Conservation (phyloP, 768 basidiomycete genomes). For the Cubamyces sp. region DNA sequence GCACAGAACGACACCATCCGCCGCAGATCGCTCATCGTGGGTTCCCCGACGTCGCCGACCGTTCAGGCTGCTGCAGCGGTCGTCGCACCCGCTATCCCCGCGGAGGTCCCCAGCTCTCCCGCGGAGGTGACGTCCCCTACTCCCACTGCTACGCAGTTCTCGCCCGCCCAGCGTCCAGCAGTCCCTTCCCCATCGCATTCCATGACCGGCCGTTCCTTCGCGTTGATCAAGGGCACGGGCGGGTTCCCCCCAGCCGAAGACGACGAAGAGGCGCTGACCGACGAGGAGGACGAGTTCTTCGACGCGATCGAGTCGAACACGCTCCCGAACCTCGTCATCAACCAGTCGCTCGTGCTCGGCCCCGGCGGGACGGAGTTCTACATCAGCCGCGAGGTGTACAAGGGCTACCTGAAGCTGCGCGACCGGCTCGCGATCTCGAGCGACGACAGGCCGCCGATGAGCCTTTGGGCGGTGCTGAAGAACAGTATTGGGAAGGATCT, state of each 20-base stretch:
- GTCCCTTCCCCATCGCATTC: slow-evolving; percentile 2
- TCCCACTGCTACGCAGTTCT: slow-evolving; percentile 25
- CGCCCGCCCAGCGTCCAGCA: slow-evolving; percentile 8
- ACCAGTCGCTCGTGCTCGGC: slow-evolving; percentile 57
- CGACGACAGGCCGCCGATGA: slow-evolving; percentile 86
- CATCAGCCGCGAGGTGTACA: slow-evolving; percentile 53
- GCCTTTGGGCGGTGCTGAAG: slow-evolving; percentile 94
- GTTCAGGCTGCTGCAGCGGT: slow-evolving; percentile 2
- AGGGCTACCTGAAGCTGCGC: slow-evolving; percentile 70
- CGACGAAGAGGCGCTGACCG: slow-evolving; percentile 51
- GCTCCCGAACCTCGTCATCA: slow-evolving; percentile 75
- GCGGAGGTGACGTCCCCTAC: slow-evolving; percentile 28
- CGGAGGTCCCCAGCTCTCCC: background rate
- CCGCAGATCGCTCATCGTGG: slow-evolving; percentile 22
- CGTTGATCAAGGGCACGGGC: slow-evolving; percentile 14
- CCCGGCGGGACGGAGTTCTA: slow-evolving; percentile 38
- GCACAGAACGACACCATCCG: slow-evolving; percentile 29
- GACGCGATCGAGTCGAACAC: slow-evolving; percentile 90
- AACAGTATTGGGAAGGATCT: slow-evolving; percentile 95
- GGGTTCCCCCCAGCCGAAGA: slow-evolving; percentile 31
- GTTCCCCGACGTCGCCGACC: background rate
- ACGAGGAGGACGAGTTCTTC: slow-evolving; percentile 96
- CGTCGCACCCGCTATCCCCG: background rate
- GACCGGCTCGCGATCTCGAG: slow-evolving; percentile 59
- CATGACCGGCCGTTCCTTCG: slow-evolving; percentile 2